A percentile compares a stretch with the other conserved stretches of the same genome.
These are phyloP conservation scores for Malus hybrid DNA, from an alignment of 331 rosid genomes.

Conservation along the genomic window DNA sequence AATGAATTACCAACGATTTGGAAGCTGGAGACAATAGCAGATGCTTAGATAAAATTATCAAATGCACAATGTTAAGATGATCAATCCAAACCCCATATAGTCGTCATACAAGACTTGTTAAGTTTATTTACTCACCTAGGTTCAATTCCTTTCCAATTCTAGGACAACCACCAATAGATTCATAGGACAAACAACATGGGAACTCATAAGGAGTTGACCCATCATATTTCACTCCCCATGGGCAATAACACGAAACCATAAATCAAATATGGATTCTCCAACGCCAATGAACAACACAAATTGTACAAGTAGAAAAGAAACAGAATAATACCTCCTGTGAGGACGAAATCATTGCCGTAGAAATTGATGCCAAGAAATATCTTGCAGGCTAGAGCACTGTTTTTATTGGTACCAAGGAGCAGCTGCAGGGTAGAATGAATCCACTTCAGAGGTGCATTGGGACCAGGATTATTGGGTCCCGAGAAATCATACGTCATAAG, in stretches of 20 bases:
- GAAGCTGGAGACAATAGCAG: not conserved
- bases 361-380: slow-evolving; percentile 89
- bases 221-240: not conserved
- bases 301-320: not conserved
- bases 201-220: too few species aligned
- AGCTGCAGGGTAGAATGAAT: slow-evolving; percentile 50
- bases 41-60: not conserved
- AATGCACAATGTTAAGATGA: not conserved
- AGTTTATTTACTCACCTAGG: not conserved
- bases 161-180: too few species aligned
- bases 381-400: slow-evolving; percentile 41
- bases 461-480: slow-evolving; percentile 80
- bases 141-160: too few species aligned
- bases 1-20: not conserved
- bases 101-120: not conserved
- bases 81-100: not conserved
- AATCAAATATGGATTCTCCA: not conserved
- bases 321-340: slow-evolving; percentile 49
- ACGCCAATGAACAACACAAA: not conserved
- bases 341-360: slow-evolving; percentile 81
- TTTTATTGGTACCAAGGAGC: slow-evolving; percentile 46
- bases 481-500: slow-evolving; percentile 96
- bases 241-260: not conserved
- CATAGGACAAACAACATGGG: too few species aligned
- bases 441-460: slow-evolving; percentile 98